Base-by-base conservation (phyloP, 129 eudicot genomes). In the Solidago caesia region DNA sequence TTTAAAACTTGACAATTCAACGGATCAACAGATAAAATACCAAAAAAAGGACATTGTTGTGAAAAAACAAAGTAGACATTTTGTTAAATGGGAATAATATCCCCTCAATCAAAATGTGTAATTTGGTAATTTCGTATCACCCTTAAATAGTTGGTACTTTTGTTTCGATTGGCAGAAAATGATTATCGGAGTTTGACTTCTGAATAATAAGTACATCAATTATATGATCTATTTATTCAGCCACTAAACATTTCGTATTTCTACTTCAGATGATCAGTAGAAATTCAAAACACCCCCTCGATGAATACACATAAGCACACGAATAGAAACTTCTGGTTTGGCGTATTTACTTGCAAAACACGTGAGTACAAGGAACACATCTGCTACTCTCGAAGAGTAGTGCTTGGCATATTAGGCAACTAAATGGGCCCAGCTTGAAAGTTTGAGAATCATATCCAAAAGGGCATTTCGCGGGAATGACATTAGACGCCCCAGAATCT, bases 361-460 rank as follows among this genome's bases (percentile, higher is more conserved):
- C 92, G 66, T 94, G 98, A 47, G 97, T 82, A 81, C 98, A 94
- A 64, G 97, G 98, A 56, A 88, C 79, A 29, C 98, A 90, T 88
- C 85, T 87, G 86, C 93, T 85, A 71, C 91, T 81, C 5, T 94
- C 88, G 52, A 88, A 94, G 57, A 94, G 97, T 67, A 94, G 89
- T 44, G 98, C 98, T 73, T 94, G 96, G 84, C 98, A 94, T 75
- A 94, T 80, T 55, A 94, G 67, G 83, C 98, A 94, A 80, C 98
- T 90, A 62, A 94, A 86, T 44, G 98, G 98, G 42, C 98, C 98
- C 11, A 94, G 46, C 76, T 94, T 94, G 75, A 94, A 94, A 55
- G 91, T 76, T 76, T 85, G 87, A 73, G 98, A 86, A 82, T 94
- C 98, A 67, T 90, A 94, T 88, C 98, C 98, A 59, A 83, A 83